phyloP scores from a whole-genome alignment of 495 filamentous ascomycete genomes.

The Tuber brumale region DNA sequence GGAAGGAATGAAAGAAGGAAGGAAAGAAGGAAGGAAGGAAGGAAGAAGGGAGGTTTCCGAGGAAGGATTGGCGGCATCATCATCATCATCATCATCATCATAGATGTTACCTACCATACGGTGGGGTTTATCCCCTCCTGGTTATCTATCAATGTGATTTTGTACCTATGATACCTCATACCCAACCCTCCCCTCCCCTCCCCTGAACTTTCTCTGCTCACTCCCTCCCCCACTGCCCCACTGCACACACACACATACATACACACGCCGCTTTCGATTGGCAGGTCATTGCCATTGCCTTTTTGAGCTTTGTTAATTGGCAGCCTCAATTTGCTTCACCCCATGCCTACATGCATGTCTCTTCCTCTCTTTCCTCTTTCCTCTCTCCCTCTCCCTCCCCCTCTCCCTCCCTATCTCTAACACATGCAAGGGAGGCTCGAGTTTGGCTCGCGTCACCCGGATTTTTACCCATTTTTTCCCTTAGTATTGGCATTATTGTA shows the following conservation, averaged over 20 bases:
- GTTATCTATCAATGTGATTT: conserved; percentile 10
- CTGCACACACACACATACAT: conserved; percentile 23
- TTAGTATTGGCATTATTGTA: neutral
- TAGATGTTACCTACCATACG: neutral
- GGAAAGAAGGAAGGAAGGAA: neutral
- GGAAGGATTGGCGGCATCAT: neutral
- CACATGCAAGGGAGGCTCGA: neutral
- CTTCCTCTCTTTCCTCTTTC: neutral
- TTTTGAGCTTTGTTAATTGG: neutral
- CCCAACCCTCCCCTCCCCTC: conserved; percentile 12
- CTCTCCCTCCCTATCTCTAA: neutral
- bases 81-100: neutral
- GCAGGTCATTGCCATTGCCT: neutral
- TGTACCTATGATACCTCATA: conserved; percentile 19
- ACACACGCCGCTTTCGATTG: conserved; percentile 32
- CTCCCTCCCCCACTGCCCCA: conserved; percentile 15
- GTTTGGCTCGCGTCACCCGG: neutral
- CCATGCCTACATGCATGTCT: neutral
- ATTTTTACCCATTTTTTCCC: neutral
- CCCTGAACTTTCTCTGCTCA: conserved; percentile 25
- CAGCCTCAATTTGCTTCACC: neutral
- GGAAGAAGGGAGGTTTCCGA: neutral
- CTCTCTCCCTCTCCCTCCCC: neutral
- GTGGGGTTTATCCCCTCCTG: conserved; percentile 1
- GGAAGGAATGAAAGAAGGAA: neutral